phyloP scores from a whole-genome alignment of 768 basidiomycete species.

The Hygrocybe punicea region DNA sequence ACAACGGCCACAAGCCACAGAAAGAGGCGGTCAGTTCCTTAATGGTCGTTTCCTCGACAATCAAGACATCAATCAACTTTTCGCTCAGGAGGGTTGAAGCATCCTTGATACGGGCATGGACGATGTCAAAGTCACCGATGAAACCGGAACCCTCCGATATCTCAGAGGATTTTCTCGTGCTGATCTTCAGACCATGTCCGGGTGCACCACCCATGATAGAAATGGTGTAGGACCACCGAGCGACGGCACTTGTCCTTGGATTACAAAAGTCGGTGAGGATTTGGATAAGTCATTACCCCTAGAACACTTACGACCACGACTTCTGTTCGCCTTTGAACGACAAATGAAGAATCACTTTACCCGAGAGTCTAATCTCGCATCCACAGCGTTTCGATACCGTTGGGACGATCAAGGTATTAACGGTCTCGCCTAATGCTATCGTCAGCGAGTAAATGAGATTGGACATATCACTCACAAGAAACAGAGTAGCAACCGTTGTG shows the following conservation, averaged over 20 bases:
- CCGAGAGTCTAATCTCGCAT: constrained; percentile 9
- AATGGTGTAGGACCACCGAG: constrained; percentile 11
- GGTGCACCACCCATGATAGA: constrained; percentile 5
- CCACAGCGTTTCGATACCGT: background rate
- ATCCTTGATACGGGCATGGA: constrained; percentile 8
- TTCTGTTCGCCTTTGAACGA: constrained; percentile 9
- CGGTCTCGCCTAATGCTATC: constrained; percentile 10
- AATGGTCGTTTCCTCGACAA: background rate
- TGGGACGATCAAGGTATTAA: constrained; percentile 8
- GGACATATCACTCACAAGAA: constrained; percentile 5
- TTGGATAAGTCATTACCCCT: background rate
- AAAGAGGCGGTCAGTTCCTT: constrained; percentile 9
- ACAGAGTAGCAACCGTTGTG: constrained; percentile 11
- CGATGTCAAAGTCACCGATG: constrained; percentile 9
- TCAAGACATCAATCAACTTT: background rate
- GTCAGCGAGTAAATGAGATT: constrained; percentile 1
- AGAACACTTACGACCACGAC: constrained; percentile 10
- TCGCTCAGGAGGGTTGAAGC: constrained; percentile 2
- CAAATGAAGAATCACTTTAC: constrained; percentile 3
- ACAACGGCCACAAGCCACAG: constrained; percentile 14
- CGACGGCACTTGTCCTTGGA: constrained; percentile 7
- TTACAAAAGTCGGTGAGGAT: background rate
- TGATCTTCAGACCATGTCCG: constrained; percentile 11
- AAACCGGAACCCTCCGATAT: constrained; percentile 2
- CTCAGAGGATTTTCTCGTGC: background rate